These are phyloP conservation scores for Grosmannia penicillata DNA, from an alignment of 2,329 filamentous ascomycete species.

Conservation along the genomic window DNA sequence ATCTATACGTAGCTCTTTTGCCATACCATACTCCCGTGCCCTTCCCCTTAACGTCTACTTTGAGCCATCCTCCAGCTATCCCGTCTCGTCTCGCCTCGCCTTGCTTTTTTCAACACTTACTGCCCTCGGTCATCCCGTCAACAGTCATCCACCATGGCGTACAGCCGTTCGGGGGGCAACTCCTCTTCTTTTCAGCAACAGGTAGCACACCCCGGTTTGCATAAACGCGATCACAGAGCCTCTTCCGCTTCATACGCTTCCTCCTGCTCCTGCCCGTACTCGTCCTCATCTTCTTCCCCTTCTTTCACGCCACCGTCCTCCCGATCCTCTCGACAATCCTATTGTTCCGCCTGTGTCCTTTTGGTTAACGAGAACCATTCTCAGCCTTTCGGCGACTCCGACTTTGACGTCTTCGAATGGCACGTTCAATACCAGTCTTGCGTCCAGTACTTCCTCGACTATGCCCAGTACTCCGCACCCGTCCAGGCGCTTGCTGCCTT, in stretches of 20 bases:
- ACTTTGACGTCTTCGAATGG: constrained; percentile 82
- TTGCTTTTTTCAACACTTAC: background rate
- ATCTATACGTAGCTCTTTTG: no score
- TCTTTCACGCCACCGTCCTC: background rate
- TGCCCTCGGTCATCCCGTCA: background rate
- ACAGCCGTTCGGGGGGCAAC: constrained; percentile 12
- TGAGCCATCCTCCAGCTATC: no score
- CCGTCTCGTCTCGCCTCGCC: no score
- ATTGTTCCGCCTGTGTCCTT: background rate
- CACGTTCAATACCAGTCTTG: constrained; percentile 83
- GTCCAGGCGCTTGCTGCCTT: constrained; percentile 84
- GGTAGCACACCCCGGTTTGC: constrained; percentile 12
- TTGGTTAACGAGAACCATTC: constrained; percentile 7
- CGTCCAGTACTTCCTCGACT: constrained; percentile 79
- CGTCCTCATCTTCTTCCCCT: constrained; percentile 1
- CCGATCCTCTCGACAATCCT: background rate
- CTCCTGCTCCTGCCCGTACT: background rate
- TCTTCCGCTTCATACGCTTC: background rate
- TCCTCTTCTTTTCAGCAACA: constrained; percentile 18
- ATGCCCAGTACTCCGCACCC: constrained; percentile 67
- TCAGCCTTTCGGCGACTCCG: constrained; percentile 30
- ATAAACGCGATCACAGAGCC: background rate
- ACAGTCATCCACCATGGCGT: constrained; percentile 14
- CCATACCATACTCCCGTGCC: no score
- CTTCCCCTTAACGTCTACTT: no score